Base-by-base conservation (phyloP, 108 stramenopile species). In the Conticribra weissflogii region DNA sequence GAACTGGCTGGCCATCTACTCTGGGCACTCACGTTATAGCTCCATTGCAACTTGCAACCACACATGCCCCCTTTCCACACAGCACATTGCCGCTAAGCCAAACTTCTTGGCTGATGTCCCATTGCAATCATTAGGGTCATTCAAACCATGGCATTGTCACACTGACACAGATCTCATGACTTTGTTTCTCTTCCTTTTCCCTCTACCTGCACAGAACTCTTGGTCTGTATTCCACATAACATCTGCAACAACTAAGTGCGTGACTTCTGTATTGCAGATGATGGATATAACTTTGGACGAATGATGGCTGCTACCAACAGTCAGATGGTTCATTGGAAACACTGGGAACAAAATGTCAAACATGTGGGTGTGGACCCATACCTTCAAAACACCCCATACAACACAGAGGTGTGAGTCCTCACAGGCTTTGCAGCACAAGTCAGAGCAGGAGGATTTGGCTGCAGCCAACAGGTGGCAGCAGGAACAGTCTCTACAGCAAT, bases 251-350 rank as follows among this genome's bases (percentile, higher is more conserved):
- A 32, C 30, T 57, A 30, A 28, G 56, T 32, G 25, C 30, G 56
- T 57, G 27, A 30, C 23, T 45, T 60, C 59, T 2, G 36, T 44
- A 15, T 67, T 54, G 54, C 54, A 44, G 41, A 55, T 41, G 23
- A 25, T 12, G 36, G 32, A 12, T 44, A 33, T 44, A 33, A 33
- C 32, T 7, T 21, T 52, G 30, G 51, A 56, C 32, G 66, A 32
- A 23, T 66, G 65, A 53, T 15, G 65, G 52, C 51, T 53, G 21
- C 54, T 67, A 33, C 49, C 31, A 55, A 7, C 19, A 24, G 36
- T 31, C 30, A 30, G 49, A n/a, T 29, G 17, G 33, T 9, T 25
- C 21, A 60, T 45, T 60, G 59, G 44, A 15, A 16, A 19, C 15
- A 60, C 44, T 60, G 41, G 59, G 8, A 24, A 4, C 17, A 15